Evolutionary conservation across 495 filamentous ascomycete species (phyloP).

Genomic region (Pseudevernia furfuracea): DNA sequence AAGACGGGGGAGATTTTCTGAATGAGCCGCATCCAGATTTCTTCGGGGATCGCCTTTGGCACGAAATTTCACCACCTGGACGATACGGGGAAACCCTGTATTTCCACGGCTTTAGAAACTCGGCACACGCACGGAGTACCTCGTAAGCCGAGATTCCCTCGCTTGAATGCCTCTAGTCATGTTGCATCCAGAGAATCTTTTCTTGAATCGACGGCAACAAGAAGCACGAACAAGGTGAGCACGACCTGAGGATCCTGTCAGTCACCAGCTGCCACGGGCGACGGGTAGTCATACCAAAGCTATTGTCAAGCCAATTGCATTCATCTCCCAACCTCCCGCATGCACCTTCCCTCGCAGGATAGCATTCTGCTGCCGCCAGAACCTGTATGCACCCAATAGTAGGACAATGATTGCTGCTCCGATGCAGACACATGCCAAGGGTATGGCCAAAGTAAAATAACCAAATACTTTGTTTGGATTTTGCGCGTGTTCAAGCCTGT

Average conservation of each 20-base stretch:
- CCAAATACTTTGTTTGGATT: conserved; percentile 39
- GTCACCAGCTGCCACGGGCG: background rate
- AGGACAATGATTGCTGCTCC: conserved; percentile 49
- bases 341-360: conserved; percentile 57
- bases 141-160: background rate
- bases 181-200: conserved; percentile 5
- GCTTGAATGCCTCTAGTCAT: background rate
- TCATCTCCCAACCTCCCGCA: conserved; percentile 63
- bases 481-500: conserved; percentile 51
- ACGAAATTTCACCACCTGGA: background rate
- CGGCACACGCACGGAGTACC: background rate
- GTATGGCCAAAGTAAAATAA: conserved; percentile 58
- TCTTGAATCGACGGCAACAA: conserved; percentile 13
- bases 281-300: conserved; percentile 39
- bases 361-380: conserved; percentile 63
- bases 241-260: conserved; percentile 10
- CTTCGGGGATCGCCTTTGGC: background rate
- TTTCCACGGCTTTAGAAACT: background rate
- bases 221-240: conserved; percentile 17
- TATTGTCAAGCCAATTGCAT: conserved; percentile 43
- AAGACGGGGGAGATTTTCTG: background rate
- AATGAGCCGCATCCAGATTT: background rate
- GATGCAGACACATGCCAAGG: conserved; percentile 53
- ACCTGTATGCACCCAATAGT: conserved; percentile 53
- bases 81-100: background rate